Base-by-base conservation (phyloP, 106 monocot genomes). In the Apostasia ramifera region DNA sequence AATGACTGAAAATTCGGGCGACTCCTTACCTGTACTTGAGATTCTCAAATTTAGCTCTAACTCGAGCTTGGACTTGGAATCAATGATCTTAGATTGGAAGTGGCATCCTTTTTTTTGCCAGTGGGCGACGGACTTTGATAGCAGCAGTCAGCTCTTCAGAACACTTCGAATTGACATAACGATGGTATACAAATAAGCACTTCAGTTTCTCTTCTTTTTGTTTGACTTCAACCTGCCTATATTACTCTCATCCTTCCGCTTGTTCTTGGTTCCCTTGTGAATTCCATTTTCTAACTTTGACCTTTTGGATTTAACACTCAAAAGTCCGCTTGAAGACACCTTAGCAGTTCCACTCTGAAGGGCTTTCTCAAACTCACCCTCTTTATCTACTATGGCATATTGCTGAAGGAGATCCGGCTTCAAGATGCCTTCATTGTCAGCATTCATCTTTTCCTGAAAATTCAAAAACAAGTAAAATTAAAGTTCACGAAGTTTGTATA, bases 291-390 rank as follows among this genome's bases (percentile, higher is more conserved):
- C 80, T 1, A 12, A 2, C 40, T 71, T 78, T 13, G 60, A 50
- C 11, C 49, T 82, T 4, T 44, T 85, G 4, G 97, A 87, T 70
- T 88, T 83, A 41, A 98, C 70, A 68, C 97, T 98, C 26, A 98
- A 9, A 40, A 98, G 57, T n/a, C 92, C 89, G 60, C 87, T 87
- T 13, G 71, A 37, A 0, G 92, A 69, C 15, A 97, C 58, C 48
- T 83, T 92, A 3, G 14, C 68, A 11, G 73, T 65, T 44, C 74
- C 82, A 63, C 63, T 81, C 59, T 86, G 80, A 44, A 90, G 76
- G 50, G 85, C 85, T 54, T 73, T 88, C 63, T 86, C 81, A 39
- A 92, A 73, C 2, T 84, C 91, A 1, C 68, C 75, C 6, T 83
- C 78, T 64, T 42, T 63, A 42, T 85, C 82, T 2, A 58, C 70